Base-by-base conservation (phyloP, 2,329 filamentous ascomycete species). In the Nannizziopsis barbatae region DNA sequence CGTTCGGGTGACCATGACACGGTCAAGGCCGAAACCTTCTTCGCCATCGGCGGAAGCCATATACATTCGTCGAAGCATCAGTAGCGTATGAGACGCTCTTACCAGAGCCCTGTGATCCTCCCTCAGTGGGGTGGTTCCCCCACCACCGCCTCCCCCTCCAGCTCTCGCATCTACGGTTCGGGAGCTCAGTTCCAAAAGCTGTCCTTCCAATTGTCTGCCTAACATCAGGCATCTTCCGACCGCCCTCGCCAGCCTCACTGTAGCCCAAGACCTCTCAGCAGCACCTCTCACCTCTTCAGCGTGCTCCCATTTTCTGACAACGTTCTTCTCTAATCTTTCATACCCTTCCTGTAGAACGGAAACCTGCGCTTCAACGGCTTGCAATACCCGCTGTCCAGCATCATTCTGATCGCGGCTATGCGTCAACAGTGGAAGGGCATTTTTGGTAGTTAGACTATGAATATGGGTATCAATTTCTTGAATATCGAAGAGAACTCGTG, bases 381-480 rank as follows among this genome's bases (percentile, higher is more conserved):
- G 69, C 47, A 95, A 71, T 54, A 96, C 83, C 46, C 74, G 75
- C 45, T 76, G 74, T 56, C 84, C 87, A 1, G 87, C 80, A 30
- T 79, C 75, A 11, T 81, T 84, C 64, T 92, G 85, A 38, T 78
- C 71, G 52, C 80, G 75, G 2, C 89, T 93, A 65, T 95, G 77
- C 27, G 80, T 72, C 15, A 98, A 76, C 22, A 98, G 74, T 0
- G 88, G 85, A 0, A 90, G 71, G 2, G 92, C 88, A 22, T 83
- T 85, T 54, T 84, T 82, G 2, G 88, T 92, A 5, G 90, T 93
- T 36, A 96, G 76, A 2, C 79, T 77, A 65, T 98, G 87, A 54
- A 98, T 95, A 63, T 94, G 88, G 0, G 89, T 94, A 68, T 96
- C 90, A 56, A 98, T 84, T 67, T 96, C 92, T 63, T 96, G 92